Evolutionary conservation across 805 yeast genomes (phyloP).

Genomic region (Candida rishiriensis): DNA sequence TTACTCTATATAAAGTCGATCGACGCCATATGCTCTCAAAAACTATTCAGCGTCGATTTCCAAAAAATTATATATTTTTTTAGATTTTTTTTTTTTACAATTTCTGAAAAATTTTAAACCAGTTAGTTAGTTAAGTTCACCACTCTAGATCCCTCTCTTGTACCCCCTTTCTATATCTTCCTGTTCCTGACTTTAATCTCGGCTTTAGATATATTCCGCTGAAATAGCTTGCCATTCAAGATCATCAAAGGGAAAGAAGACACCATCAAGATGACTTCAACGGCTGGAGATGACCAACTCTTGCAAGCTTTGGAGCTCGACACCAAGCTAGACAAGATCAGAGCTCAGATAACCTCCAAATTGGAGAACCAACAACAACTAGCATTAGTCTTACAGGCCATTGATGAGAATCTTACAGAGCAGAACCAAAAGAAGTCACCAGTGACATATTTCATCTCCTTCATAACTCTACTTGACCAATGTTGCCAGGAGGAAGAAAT

Average conservation of each 20-base stretch:
- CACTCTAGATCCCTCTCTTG: no score
- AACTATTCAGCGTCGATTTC: background rate
- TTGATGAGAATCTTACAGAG: slow-evolving; percentile 80
- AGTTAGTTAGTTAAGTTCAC: no score
- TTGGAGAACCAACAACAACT: slow-evolving; percentile 81
- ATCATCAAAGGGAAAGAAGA: no score
- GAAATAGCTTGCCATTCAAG: no score
- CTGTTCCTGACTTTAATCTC: no score
- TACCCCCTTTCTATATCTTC: no score
- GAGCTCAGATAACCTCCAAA: slow-evolving; percentile 72
- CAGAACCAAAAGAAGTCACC: slow-evolving; percentile 60
- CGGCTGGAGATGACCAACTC: slow-evolving; percentile 2
- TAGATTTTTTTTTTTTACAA: background rate
- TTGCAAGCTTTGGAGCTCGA: slow-evolving; percentile 47
- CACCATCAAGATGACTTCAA: no score
- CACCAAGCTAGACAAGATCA: slow-evolving; percentile 58
- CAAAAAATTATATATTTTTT: background rate
- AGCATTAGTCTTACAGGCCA: slow-evolving; percentile 79
- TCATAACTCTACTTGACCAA: slow-evolving; percentile 77
- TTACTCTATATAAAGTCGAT: no score
- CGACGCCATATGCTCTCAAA: no score
- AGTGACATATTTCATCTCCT: slow-evolving; percentile 80
- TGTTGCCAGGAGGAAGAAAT: slow-evolving; percentile 50
- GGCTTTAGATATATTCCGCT: no score
- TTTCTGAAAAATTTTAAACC: slow-evolving; percentile 1